Conservation (phyloP, 345 rosid species). For the Kandelia obovata region DNA sequence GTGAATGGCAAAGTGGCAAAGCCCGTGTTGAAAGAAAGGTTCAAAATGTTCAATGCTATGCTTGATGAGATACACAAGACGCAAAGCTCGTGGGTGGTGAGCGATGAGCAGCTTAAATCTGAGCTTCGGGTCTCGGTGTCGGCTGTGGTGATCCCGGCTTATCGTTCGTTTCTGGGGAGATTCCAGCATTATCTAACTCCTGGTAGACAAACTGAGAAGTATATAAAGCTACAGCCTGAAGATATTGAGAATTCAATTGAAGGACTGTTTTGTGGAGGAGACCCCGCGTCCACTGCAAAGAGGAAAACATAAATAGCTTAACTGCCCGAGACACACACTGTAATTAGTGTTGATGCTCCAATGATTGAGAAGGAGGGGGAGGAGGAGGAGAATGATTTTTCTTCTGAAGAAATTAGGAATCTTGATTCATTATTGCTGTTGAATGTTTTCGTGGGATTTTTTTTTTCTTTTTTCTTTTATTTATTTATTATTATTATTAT, state of each 20-base stretch:
- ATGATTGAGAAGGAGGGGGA: neutral
- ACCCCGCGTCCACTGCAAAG: neutral
- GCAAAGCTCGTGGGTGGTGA: slow-evolving; percentile 1
- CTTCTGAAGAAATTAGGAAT: neutral
- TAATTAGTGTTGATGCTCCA: neutral
- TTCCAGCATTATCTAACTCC: slow-evolving; percentile 3
- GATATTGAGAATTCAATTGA: slow-evolving; percentile 5
- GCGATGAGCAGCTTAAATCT: slow-evolving; percentile 2
- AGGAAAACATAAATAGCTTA: neutral
- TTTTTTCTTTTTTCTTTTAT: no score
- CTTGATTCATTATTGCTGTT: neutral
- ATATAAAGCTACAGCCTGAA: neutral
- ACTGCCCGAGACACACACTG: neutral
- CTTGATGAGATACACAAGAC: slow-evolving; percentile 6
- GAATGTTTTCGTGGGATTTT: neutral
- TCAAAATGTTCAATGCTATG: slow-evolving; percentile 2
- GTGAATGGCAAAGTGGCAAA: slow-evolving; percentile 1
- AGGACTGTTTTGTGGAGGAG: slow-evolving; percentile 1
- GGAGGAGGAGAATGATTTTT: neutral
- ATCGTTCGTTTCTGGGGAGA: slow-evolving; percentile 1
- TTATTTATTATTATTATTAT: no score
- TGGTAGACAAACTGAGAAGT: slow-evolving; percentile 3
- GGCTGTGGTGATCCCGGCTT: slow-evolving; percentile 1
- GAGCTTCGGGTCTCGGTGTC: slow-evolving; percentile 1
- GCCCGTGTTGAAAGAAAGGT: neutral